Evolutionary conservation across 2,329 filamentous ascomycete species (phyloP).

Genomic region (Claviceps sp.): DNA sequence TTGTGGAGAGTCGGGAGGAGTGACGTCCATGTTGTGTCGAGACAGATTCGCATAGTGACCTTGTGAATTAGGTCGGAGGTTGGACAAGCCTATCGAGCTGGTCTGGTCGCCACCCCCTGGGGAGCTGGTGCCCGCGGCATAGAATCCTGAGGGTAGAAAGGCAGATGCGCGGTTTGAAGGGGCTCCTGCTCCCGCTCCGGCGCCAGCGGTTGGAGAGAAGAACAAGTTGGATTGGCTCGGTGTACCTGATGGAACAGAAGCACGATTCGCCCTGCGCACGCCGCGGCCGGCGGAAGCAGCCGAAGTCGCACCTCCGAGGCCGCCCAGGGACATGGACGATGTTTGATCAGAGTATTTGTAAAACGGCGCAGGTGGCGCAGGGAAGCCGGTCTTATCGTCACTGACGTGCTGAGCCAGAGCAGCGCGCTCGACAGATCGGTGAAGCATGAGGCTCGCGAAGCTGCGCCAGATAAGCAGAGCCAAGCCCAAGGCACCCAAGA

Average conservation of each 20-base stretch:
- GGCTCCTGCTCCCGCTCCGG: conserved; percentile 39
- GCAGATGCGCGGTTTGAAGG: conserved; percentile 54
- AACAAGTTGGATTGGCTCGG: conserved; percentile 64
- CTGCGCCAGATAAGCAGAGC: conserved; percentile 80
- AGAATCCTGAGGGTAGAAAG: conserved; percentile 88
- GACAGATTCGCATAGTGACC: conserved; percentile 29
- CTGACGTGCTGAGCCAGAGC: conserved; percentile 59
- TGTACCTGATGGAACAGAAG: conserved; percentile 38
- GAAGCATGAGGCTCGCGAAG: conserved; percentile 78
- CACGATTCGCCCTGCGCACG: conserved; percentile 37
- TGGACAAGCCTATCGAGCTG: conserved; percentile 47
- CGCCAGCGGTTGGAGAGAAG: conserved; percentile 75
- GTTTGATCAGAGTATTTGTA: conserved; percentile 51
- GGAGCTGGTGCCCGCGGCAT: conserved; percentile 53
- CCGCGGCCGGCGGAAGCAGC: conserved; percentile 31
- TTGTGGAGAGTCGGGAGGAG: conserved; percentile 53
- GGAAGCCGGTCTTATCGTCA: conserved; percentile 57
- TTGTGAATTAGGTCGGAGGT: conserved; percentile 44
- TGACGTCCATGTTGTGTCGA: conserved; percentile 32
- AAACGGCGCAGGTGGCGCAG: conserved; percentile 42
- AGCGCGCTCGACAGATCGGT: conserved; percentile 78
- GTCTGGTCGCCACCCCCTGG: conserved; percentile 29
- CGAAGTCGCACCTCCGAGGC: conserved; percentile 14
- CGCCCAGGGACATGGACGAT: conserved; percentile 37
- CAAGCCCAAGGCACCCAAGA: conserved; percentile 69